These are phyloP conservation scores for Comarum palustre DNA, from an alignment of 306 rosid species.

Conservation along the genomic window DNA sequence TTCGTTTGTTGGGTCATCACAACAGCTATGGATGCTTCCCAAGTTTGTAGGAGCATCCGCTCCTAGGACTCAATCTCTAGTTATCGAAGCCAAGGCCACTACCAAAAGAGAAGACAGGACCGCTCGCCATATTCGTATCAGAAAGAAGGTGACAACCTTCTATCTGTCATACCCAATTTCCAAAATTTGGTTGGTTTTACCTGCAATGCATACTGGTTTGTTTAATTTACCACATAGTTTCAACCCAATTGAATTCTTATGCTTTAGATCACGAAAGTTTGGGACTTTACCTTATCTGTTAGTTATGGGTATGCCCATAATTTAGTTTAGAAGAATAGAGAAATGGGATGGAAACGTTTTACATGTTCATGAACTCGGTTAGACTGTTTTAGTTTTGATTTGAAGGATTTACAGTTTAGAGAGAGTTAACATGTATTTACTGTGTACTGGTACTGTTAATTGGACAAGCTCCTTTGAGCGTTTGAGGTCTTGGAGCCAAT, in stretches of 20 bases:
- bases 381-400: neutral
- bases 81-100: constrained; percentile 44
- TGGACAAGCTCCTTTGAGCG: neutral
- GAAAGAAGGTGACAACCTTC: constrained; percentile 46
- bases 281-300: neutral
- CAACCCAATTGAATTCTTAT: neutral
- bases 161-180: neutral
- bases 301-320: neutral
- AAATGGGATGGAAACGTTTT: neutral
- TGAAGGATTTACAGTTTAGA: neutral
- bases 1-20: constrained; percentile 20
- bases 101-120: constrained; percentile 60
- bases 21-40: constrained; percentile 21
- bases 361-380: neutral
- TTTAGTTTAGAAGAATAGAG: neutral
- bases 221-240: neutral
- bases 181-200: neutral
- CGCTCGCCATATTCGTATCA: constrained; percentile 66
- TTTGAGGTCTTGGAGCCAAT: neutral
- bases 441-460: neutral
- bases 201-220: neutral
- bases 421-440: neutral
- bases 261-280: neutral
- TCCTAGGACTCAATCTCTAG: constrained; percentile 21
- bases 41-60: constrained; percentile 9